phyloP scores from a whole-genome alignment of 805 yeast species.

The Groenewaldozyma salmanticensis region DNA sequence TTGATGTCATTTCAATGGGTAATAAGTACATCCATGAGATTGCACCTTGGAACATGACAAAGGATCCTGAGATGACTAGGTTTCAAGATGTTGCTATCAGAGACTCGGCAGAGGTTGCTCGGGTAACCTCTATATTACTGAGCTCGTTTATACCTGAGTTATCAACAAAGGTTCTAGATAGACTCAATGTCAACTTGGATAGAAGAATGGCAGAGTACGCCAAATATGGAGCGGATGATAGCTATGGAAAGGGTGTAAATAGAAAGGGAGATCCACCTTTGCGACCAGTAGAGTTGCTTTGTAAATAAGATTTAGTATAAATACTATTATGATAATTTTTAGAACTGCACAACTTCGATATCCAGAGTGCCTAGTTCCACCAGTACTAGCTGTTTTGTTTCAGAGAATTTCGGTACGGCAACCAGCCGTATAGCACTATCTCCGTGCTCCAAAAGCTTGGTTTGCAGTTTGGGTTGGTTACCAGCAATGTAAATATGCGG shows the following conservation, averaged over 20 bases:
- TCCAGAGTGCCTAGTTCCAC: constrained; percentile 50
- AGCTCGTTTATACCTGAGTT: constrained; percentile 68
- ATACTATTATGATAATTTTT: not conserved
- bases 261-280: constrained; percentile 43
- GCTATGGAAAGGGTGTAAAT: constrained; percentile 53
- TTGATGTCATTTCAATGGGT: constrained; percentile 49
- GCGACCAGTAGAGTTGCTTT: constrained; percentile 3
- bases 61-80: constrained; percentile 14
- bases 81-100: constrained; percentile 48
- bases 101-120: constrained; percentile 57
- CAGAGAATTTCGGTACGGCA: constrained; percentile 59
- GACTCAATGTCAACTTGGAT: constrained; percentile 43
- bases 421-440: constrained; percentile 42
- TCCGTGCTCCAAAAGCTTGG: constrained; percentile 31
- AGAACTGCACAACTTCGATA: constrained; percentile 37
- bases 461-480: constrained; percentile 53
- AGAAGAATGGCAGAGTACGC: constrained; percentile 39
- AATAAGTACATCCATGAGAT: constrained; percentile 58
- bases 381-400: constrained; percentile 55
- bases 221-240: constrained; percentile 44
- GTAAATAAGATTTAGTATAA: not conserved
- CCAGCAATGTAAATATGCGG: constrained; percentile 87
- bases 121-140: constrained; percentile 57
- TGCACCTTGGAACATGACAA: constrained; percentile 63
- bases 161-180: constrained; percentile 45